phyloP scores from a whole-genome alignment of 768 basidiomycete genomes.

The Mrakia blollopis region DNA sequence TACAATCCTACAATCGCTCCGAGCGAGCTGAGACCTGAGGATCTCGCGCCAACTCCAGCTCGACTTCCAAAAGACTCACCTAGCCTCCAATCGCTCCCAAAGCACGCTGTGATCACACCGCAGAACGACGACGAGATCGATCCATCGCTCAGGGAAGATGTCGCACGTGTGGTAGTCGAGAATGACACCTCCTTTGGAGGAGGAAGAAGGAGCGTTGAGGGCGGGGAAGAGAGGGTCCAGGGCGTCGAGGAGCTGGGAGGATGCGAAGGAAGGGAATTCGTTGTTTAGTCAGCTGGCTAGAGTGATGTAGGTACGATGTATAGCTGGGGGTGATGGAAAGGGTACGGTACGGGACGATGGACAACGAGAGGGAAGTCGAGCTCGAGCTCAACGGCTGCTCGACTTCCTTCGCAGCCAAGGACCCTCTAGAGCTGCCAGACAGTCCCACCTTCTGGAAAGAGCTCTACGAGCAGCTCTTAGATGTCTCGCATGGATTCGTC shows the following conservation, averaged over 20 bases:
- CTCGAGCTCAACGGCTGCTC: neutral
- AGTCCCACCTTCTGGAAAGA: neutral
- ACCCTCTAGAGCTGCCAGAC: neutral
- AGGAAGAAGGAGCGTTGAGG: slow-evolving; percentile 6
- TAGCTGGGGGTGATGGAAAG: neutral
- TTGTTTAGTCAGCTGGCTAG: neutral
- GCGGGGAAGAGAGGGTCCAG: slow-evolving; percentile 55
- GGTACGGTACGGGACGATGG: neutral
- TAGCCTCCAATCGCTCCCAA: slow-evolving; percentile 84
- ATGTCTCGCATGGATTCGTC: neutral
- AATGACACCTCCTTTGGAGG: slow-evolving; percentile 63
- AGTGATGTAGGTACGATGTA: neutral
- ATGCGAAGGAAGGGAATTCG: neutral
- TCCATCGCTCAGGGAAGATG: slow-evolving; percentile 91
- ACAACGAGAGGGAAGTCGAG: neutral
- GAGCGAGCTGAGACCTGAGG: neutral
- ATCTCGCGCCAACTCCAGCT: neutral
- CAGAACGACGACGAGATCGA: slow-evolving; percentile 88
- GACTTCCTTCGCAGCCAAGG: neutral
- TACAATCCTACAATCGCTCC: too few relatives aligned
- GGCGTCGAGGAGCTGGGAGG: slow-evolving; percentile 73
- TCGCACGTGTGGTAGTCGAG: slow-evolving; percentile 96
- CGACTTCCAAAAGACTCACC: slow-evolving; percentile 51
- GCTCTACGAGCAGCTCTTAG: neutral
- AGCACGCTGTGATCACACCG: slow-evolving; percentile 79